Evolutionary conservation across 306 rosid genomes (phyloP).

Genomic region (Cicer cuneatum): DNA sequence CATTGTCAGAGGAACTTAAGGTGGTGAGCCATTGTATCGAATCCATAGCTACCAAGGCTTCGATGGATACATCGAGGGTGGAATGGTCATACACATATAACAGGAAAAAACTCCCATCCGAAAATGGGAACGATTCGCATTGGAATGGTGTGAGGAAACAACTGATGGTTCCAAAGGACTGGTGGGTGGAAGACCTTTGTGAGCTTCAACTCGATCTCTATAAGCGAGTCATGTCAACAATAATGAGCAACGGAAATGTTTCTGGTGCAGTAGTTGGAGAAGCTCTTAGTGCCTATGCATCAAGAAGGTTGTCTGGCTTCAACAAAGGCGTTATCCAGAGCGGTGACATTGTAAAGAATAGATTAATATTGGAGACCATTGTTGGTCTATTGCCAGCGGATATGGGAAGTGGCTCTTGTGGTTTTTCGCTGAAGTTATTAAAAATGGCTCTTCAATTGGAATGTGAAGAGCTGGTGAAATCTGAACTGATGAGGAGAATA

Average conservation of each 20-base stretch:
- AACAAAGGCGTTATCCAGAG: constrained; percentile 69
- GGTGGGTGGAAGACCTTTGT: constrained; percentile 98
- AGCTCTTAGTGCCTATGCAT: constrained; percentile 78
- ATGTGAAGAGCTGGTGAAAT: constrained; percentile 63
- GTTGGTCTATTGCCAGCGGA: constrained; percentile 65
- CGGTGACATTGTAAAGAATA: constrained; percentile 63
- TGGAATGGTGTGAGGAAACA: constrained; percentile 79
- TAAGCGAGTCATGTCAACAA: constrained; percentile 66
- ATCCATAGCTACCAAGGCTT: constrained; percentile 89
- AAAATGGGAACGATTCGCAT: constrained; percentile 69
- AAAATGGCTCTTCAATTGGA: constrained; percentile 62
- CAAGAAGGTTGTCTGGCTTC: constrained; percentile 73
- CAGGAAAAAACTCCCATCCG: constrained; percentile 78
- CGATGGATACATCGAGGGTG: constrained; percentile 81
- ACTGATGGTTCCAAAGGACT: constrained; percentile 76
- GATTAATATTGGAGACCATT: constrained; percentile 68
- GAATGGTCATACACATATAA: constrained; percentile 96
- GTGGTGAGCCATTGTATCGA: constrained; percentile 82
- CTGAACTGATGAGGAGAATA: constrained; percentile 65
- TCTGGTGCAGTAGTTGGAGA: constrained; percentile 73
- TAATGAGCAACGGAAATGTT: constrained; percentile 63
- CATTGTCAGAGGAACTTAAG: constrained; percentile 94
- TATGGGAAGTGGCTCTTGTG: constrained; percentile 60
- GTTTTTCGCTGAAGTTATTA: constrained; percentile 73
- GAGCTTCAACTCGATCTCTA: constrained; percentile 88